These are phyloP conservation scores for Suhomyces tanzawaensis DNA, from an alignment of 805 yeast genomes.

Conservation along the genomic window DNA sequence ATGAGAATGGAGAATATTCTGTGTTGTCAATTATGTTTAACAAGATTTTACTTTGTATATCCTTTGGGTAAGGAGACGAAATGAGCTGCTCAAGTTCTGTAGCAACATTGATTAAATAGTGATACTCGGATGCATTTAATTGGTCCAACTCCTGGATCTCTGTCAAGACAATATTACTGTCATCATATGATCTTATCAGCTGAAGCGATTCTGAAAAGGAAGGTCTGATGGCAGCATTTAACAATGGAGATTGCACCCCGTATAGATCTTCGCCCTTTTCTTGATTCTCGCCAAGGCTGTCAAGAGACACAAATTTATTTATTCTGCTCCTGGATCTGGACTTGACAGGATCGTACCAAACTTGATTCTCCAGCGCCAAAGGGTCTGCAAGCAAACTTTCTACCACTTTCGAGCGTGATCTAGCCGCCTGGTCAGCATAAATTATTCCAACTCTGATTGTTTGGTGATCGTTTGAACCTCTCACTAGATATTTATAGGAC, in stretches of 20 bases:
- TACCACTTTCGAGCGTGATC: constrained; percentile 26
- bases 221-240: constrained; percentile 26
- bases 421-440: constrained; percentile 25
- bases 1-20: constrained; percentile 36
- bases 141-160: constrained; percentile 19
- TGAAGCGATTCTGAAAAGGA: constrained; percentile 13
- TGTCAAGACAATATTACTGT: constrained; percentile 17
- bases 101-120: constrained; percentile 23
- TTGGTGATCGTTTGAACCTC: constrained; percentile 7
- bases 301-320: constrained; percentile 20
- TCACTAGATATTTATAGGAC: constrained; percentile 14
- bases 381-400: constrained; percentile 42
- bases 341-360: constrained; percentile 29
- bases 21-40: constrained; percentile 38
- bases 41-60: constrained; percentile 22
- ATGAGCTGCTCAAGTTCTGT: constrained; percentile 15
- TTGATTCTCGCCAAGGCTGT: constrained; percentile 9
- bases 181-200: constrained; percentile 2
- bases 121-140: constrained; percentile 14
- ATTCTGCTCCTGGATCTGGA: constrained; percentile 19
- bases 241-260: constrained; percentile 29
- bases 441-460: constrained; percentile 31
- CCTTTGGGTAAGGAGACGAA: constrained; percentile 11
- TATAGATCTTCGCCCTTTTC: constrained; percentile 3
- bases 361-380: constrained; percentile 28